These are phyloP conservation scores for Bigelowiella natans DNA, from an alignment of 78 protist species.

Conservation along the genomic window DNA sequence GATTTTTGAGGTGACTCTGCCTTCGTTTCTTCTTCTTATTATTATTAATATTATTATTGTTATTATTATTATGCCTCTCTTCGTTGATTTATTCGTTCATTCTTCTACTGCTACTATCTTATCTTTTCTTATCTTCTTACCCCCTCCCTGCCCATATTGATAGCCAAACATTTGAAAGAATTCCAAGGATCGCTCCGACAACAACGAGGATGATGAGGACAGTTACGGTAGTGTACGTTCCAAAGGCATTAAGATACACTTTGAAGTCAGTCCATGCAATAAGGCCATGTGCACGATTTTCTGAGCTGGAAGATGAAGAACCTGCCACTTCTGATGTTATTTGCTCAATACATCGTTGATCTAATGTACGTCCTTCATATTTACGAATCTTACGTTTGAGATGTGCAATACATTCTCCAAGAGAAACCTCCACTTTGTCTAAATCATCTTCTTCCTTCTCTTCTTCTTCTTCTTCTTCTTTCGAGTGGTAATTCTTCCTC, in stretches of 20 bases:
- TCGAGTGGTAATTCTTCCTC: too few species aligned
- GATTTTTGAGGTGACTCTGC: too few species aligned
- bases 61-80: too few species aligned
- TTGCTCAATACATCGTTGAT: neutral
- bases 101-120: too few species aligned
- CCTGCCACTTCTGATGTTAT: neutral
- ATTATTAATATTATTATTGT: too few species aligned
- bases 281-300: neutral
- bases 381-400: neutral
- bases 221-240: neutral
- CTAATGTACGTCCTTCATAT: neutral
- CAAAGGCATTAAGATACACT: neutral
- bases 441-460: neutral
- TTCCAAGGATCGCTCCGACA: too few species aligned
- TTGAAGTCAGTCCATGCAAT: neutral
- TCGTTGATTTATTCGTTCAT: too few species aligned
- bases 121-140: too few species aligned
- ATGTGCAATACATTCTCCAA: neutral
- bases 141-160: too few species aligned
- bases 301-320: neutral
- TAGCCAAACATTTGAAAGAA: too few species aligned
- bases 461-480: too few species aligned
- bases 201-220: neutral
- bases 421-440: neutral
- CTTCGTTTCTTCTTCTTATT: too few species aligned